Percentiles rank a stretch among this genome's conserved stretches.
phyloP scores from a whole-genome alignment of 257 asterid genomes.

The Fraxinus anomala region DNA sequence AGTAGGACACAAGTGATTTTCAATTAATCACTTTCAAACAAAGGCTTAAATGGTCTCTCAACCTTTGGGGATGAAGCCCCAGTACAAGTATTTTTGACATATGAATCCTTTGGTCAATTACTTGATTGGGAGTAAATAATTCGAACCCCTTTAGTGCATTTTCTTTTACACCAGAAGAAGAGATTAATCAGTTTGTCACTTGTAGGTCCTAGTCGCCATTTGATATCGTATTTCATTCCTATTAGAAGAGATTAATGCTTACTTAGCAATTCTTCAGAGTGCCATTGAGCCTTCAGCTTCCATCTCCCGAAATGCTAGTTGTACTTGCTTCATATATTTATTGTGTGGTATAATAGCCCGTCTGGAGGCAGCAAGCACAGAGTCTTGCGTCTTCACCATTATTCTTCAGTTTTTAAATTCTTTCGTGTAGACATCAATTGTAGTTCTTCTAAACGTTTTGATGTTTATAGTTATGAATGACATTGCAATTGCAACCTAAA shows the following conservation, averaged over 20 bases:
- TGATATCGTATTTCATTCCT: background rate
- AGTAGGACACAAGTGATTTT: too few relatives aligned
- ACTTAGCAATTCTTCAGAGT: background rate
- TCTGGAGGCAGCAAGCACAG: background rate
- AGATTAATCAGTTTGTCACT: background rate
- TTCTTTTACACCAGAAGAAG: background rate
- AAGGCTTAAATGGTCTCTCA: too few relatives aligned
- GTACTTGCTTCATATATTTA: background rate
- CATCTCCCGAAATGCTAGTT: background rate
- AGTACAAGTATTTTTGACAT: background rate
- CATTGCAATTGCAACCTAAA: background rate
- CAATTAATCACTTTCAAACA: too few relatives aligned
- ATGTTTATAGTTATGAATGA: background rate
- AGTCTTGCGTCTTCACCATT: background rate
- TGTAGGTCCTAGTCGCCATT: background rate
- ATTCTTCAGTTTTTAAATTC: background rate
- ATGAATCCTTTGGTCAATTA: background rate
- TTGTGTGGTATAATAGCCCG: background rate
- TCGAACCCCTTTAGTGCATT: background rate
- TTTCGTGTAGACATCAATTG: conserved; percentile 9
- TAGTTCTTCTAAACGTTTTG: background rate
- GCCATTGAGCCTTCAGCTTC: background rate
- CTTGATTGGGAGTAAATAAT: background rate
- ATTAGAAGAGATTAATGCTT: background rate
- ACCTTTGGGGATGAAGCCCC: too few relatives aligned